Evolutionary conservation across 2,329 filamentous ascomycete species (phyloP).

Genomic region (Aschersonia sp.): DNA sequence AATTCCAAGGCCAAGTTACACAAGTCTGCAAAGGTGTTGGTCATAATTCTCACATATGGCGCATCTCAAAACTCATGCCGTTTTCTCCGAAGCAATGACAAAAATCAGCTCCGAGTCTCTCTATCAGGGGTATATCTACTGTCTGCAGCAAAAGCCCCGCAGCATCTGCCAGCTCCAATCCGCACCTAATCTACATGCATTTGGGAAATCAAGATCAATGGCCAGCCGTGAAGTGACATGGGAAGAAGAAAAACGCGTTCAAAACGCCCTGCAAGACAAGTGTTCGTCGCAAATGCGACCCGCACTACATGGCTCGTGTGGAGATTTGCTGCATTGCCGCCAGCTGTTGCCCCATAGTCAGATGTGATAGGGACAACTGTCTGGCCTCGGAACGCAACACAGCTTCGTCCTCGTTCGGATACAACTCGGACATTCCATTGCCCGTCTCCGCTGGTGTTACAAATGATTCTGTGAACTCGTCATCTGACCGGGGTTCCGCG

Average conservation of each 20-base stretch:
- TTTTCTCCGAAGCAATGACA: no score
- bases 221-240: neutral
- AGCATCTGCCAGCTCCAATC: no score
- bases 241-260: neutral
- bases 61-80: no score
- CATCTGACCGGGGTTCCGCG: constrained; percentile 23
- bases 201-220: no score
- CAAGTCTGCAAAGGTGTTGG: no score
- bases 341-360: constrained; percentile 28
- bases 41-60: no score
- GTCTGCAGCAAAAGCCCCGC: no score
- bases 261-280: no score
- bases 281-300: neutral
- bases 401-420: constrained; percentile 24
- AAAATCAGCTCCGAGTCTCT: no score
- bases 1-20: no score
- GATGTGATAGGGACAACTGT: constrained; percentile 48
- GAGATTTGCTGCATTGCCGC: constrained; percentile 9
- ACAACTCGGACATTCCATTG: constrained; percentile 22
- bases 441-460: constrained; percentile 35
- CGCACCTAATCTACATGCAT: no score
- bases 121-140: no score
- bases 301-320: constrained; percentile 11
- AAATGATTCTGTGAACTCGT: constrained; percentile 32
- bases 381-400: constrained; percentile 40